These are phyloP conservation scores for Pythium oligandrum DNA, from an alignment of 352 stramenopile species.

Conservation along the genomic window DNA sequence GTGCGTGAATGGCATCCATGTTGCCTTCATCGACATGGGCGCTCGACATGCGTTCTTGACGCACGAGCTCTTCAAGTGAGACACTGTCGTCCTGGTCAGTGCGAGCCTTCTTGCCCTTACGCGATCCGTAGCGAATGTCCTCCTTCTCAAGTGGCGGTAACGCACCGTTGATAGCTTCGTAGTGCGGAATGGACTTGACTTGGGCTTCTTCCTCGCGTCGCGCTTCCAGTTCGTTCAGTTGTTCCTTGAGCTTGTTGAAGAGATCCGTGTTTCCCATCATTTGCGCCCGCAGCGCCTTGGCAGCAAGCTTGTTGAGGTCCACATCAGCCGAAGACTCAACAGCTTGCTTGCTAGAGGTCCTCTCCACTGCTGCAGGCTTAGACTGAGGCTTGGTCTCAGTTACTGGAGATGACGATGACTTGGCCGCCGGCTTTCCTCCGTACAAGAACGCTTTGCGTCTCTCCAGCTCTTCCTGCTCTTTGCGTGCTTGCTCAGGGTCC, in stretches of 20 bases:
- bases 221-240: constrained; percentile 79
- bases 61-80: constrained; percentile 74
- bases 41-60: constrained; percentile 62
- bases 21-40: constrained; percentile 36
- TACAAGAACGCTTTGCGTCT: constrained; percentile 65
- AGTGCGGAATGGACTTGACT: constrained; percentile 42
- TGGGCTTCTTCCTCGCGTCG: constrained; percentile 39
- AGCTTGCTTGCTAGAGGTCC: too few species aligned
- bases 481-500: constrained; percentile 26
- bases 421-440: constrained; percentile 11
- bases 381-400: neutral
- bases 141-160: constrained; percentile 68
- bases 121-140: constrained; percentile 48
- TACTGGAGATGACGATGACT: neutral
- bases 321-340: neutral
- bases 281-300: constrained; percentile 67
- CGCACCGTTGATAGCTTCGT: constrained; percentile 47
- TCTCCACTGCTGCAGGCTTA: too few species aligned
- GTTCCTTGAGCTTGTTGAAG: constrained; percentile 69
- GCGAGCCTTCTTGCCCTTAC: constrained; percentile 63
- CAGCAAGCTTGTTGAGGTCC: constrained; percentile 79
- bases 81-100: constrained; percentile 18
- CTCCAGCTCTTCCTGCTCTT: constrained; percentile 37
- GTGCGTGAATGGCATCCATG: constrained; percentile 65
- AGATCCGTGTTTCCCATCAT: constrained; percentile 78